A percentile compares a stretch with the other conserved stretches of the same genome.
phyloP scores from a whole-genome alignment of 2,329 filamentous ascomycete species.

The Hypoxylon sp. region DNA sequence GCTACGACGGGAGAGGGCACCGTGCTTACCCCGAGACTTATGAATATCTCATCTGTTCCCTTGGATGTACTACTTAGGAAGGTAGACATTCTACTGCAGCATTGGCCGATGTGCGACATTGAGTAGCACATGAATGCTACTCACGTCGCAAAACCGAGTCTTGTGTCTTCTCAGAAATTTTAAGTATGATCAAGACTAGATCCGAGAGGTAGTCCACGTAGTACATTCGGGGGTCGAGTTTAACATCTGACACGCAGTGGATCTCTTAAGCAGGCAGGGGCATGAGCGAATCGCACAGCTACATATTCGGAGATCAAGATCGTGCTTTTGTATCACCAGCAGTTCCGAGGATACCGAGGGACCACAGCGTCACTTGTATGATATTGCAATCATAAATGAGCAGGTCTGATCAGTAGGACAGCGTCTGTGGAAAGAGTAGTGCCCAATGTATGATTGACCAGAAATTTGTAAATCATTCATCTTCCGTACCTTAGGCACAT shows the following conservation, averaged over 20 bases:
- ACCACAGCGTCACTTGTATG: conserved; percentile 23
- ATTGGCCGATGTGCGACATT: conserved; percentile 6
- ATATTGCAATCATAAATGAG: conserved; percentile 27
- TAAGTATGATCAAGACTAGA: conserved; percentile 10
- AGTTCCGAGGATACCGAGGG: conserved; percentile 49
- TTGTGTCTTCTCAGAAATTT: conserved; percentile 12
- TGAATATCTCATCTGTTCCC: background rate
- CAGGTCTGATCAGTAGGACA: conserved; percentile 18
- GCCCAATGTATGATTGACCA: background rate
- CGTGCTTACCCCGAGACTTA: conserved; percentile 18
- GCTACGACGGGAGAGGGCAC: background rate
- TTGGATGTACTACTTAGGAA: background rate
- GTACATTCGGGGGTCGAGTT: conserved; percentile 17
- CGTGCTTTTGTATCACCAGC: conserved; percentile 42
- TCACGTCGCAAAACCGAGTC: conserved; percentile 10
- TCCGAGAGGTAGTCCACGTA: conserved; percentile 12
- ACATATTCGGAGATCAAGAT: conserved; percentile 33
- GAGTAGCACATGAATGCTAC: conserved; percentile 6
- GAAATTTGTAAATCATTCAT: background rate
- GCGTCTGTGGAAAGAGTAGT: conserved; percentile 31
- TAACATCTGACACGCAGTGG: conserved; percentile 29
- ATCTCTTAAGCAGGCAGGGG: conserved; percentile 14
- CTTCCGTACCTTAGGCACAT: background rate
- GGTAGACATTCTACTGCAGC: background rate
- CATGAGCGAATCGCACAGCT: conserved; percentile 23